A percentile compares a stretch with the other conserved stretches of the same genome.
phyloP scores from a whole-genome alignment of 768 basidiomycete genomes.

The Gelatoporia subvermispora region DNA sequence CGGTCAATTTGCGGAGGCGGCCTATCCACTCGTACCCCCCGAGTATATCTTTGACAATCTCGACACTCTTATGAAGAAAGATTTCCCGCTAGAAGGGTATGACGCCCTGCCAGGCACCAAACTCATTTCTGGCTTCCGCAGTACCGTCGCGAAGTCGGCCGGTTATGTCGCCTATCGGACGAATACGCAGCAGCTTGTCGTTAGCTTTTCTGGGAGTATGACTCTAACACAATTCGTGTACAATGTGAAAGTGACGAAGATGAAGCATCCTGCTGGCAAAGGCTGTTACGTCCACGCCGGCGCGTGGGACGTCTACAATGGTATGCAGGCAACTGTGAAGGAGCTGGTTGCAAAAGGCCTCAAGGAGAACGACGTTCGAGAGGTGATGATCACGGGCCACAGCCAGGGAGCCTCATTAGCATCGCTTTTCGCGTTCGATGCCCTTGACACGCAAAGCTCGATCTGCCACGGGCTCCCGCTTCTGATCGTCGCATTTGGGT shows the following conservation, averaged over 20 bases:
- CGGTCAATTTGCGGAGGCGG: constrained; percentile 55
- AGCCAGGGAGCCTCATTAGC: constrained; percentile 53
- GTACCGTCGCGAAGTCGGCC: constrained; percentile 39
- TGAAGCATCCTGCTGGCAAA: constrained; percentile 34
- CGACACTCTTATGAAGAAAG: constrained; percentile 31
- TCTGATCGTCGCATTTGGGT: constrained; percentile 46
- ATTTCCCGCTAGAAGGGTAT: constrained; percentile 50
- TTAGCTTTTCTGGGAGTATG: constrained; percentile 50
- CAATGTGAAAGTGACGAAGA: constrained; percentile 39
- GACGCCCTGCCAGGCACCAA: constrained; percentile 28
- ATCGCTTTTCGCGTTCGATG: constrained; percentile 45
- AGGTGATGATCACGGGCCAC: constrained; percentile 51
- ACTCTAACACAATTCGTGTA: constrained; percentile 39
- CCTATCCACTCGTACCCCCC: constrained; percentile 36
- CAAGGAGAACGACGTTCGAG: constrained; percentile 26
- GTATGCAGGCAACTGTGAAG: constrained; percentile 31
- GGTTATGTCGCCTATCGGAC: constrained; percentile 45
- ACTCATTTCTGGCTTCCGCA: constrained; percentile 36
- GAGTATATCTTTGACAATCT: constrained; percentile 40
- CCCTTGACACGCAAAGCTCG: constrained; percentile 30
- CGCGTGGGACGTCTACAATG: constrained; percentile 49
- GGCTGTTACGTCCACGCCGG: constrained; percentile 43
- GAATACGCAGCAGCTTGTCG: constrained; percentile 39
- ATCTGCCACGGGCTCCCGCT: constrained; percentile 28
- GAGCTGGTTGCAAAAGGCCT: constrained; percentile 36